A percentile compares a stretch with the other conserved stretches of the same genome.
phyloP scores from a whole-genome alignment of 2,329 filamentous ascomycete genomes.

The Aspergillus oerlinghausenensis region DNA sequence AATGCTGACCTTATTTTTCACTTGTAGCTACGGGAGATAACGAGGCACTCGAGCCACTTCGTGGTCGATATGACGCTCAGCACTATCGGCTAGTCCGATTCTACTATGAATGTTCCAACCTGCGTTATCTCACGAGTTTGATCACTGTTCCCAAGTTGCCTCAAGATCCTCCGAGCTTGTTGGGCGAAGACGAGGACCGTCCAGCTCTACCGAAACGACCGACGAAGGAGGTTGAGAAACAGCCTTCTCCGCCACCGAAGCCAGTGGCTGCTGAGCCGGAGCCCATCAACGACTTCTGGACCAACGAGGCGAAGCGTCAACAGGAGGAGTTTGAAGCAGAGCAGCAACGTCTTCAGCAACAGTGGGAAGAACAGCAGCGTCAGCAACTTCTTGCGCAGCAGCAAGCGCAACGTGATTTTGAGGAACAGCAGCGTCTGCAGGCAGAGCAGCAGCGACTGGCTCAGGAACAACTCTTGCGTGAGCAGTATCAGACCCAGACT shows the following conservation, averaged over 20 bases:
- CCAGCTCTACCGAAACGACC: conserved; percentile 78
- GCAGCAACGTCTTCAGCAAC: conserved; percentile 80
- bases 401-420: conserved; percentile 90
- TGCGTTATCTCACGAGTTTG: conserved; percentile 90
- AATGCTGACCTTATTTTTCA: conserved; percentile 7
- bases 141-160: conserved; percentile 96
- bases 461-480: conserved; percentile 80
- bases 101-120: conserved; percentile 98
- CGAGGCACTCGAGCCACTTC: conserved; percentile 82
- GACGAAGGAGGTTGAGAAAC: conserved; percentile 62
- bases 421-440: conserved; percentile 84
- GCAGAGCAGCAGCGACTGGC: conserved; percentile 86
- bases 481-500: conserved; percentile 89
- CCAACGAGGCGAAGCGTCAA: conserved; percentile 81
- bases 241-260: conserved; percentile 64
- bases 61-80: conserved; percentile 86
- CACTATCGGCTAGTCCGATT: conserved; percentile 96
- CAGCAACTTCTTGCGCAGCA: conserved; percentile 78
- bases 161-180: conserved; percentile 84
- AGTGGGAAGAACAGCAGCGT: conserved; percentile 74
- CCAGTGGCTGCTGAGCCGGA: conserved; percentile 71
- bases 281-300: conserved; percentile 98
- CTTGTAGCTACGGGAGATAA: conserved; percentile 77
- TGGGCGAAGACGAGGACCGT: conserved; percentile 77
- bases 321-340: conserved; percentile 95